Percentiles rank a stretch among this genome's conserved stretches.
Conservation (phyloP, 2,329 filamentous ascomycete genomes). For the Capronia epimyces region DNA sequence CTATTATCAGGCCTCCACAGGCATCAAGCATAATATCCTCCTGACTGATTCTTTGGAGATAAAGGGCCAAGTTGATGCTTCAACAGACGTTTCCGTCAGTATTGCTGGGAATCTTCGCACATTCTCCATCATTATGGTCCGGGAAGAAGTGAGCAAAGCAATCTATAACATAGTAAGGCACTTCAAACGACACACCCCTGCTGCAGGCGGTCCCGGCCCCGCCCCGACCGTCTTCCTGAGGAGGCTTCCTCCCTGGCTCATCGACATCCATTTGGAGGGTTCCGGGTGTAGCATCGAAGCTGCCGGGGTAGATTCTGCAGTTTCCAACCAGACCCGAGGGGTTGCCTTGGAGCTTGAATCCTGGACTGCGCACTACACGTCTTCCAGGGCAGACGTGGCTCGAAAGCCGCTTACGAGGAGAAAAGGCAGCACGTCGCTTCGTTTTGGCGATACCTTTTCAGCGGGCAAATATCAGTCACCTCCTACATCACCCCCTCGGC, state of each 20-base stretch:
- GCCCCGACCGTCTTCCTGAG: conserved; percentile 60
- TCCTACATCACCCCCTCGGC: conserved; percentile 43
- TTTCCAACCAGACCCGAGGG: conserved; percentile 76
- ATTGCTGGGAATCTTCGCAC: conserved; percentile 76
- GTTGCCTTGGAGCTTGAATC: conserved; percentile 80
- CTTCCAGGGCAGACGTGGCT: conserved; percentile 65
- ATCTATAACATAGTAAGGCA: conserved; percentile 86
- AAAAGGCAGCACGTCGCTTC: conserved; percentile 65
- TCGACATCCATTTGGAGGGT: conserved; percentile 77
- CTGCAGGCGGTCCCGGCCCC: conserved; percentile 39
- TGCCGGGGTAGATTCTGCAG: conserved; percentile 76
- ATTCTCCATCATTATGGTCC: conserved; percentile 81
- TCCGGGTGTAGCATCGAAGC: conserved; percentile 86
- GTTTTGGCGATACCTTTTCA: conserved; percentile 61
- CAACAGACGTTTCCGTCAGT: conserved; percentile 77
- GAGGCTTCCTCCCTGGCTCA: conserved; percentile 73
- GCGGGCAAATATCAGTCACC: conserved; percentile 49
- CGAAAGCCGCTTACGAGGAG: conserved; percentile 55
- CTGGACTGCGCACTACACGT: conserved; percentile 83
- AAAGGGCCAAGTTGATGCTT: conserved; percentile 76
- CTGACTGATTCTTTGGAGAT: conserved; percentile 83
- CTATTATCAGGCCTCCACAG: conserved; percentile 86
- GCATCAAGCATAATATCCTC: conserved; percentile 77
- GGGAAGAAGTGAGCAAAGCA: conserved; percentile 87
- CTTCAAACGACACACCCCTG: conserved; percentile 64